A percentile compares a stretch with the other conserved stretches of the same genome.
Evolutionary conservation across 306 rosid species (phyloP).

Genomic region (Fagus crenata): DNA sequence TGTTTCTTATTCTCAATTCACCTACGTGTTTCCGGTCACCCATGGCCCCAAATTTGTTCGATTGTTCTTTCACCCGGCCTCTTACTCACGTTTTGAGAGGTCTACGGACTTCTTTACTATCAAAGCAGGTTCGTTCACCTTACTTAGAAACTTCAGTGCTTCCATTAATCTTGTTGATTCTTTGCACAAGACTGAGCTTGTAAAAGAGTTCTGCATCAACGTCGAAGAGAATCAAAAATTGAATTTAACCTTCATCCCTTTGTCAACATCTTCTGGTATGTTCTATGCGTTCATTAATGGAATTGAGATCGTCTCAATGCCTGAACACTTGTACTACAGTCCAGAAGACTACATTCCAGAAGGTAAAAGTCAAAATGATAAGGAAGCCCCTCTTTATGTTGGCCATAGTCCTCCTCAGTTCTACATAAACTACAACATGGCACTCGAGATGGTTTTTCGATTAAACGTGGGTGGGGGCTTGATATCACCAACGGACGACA

Average conservation of each 20-base stretch:
- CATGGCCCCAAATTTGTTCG: constrained; percentile 1
- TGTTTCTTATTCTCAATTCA: background rate
- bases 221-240: background rate
- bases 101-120: background rate
- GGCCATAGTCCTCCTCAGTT: too few relatives aligned
- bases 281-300: too few relatives aligned
- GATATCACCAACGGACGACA: background rate
- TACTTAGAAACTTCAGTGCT: background rate
- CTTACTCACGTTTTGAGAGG: background rate
- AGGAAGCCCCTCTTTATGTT: too few relatives aligned
- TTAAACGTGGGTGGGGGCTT: background rate
- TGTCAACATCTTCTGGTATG: too few relatives aligned
- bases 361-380: too few relatives aligned
- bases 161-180: background rate
- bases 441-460: background rate
- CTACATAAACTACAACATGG: too few relatives aligned
- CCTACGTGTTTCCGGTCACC: background rate
- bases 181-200: background rate
- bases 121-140: background rate
- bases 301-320: too few relatives aligned
- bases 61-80: background rate
- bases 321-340: too few relatives aligned
- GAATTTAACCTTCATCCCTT: background rate
- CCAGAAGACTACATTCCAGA: too few relatives aligned
- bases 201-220: background rate